A percentile compares a stretch with the other conserved stretches of the same genome.
Conservation (phyloP, 1,284 basidiomycete genomes). For the Rhodotorula sp. region DNA sequence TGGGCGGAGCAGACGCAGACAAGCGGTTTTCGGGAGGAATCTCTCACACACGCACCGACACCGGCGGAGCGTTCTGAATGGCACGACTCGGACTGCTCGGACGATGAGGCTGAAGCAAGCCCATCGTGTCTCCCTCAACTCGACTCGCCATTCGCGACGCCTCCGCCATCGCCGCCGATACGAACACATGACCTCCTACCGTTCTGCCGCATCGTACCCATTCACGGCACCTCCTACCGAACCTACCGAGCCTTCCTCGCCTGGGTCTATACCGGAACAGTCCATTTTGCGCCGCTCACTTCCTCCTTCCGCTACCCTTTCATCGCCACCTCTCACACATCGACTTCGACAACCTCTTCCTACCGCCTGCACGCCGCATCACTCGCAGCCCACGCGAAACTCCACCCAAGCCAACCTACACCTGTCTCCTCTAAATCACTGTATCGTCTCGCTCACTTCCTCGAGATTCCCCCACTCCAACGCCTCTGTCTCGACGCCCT, state of each 20-base stretch:
- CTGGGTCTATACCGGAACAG: conserved; percentile 5
- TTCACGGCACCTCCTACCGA: conserved; percentile 15
- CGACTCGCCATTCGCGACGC: neutral
- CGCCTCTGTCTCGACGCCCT: conserved; percentile 5
- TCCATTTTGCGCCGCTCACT: conserved; percentile 21
- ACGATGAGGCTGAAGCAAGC: conserved; percentile 2
- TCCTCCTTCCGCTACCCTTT: conserved; percentile 16
- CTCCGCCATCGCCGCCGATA: conserved; percentile 9
- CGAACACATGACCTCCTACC: neutral
- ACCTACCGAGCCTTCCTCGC: conserved; percentile 26
- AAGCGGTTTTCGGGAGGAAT: conserved; percentile 5
- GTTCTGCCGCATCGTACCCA: conserved; percentile 4
- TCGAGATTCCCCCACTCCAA: conserved; percentile 7
- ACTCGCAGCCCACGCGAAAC: neutral
- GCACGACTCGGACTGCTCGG: conserved; percentile 23
- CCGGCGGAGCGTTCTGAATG: neutral
- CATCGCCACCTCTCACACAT: neutral
- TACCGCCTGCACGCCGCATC: neutral
- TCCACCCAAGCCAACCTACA: neutral
- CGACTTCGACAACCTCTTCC: neutral
- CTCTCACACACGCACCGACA: neutral
- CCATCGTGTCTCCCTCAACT: neutral
- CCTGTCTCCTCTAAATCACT: conserved; percentile 22
- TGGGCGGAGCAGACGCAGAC: conserved; percentile 5
- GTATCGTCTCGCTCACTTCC: conserved; percentile 29